Percentiles rank a stretch among this genome's conserved stretches.
Conservation (phyloP, 140 eudicot species). For the Erigeron philadelphicus region DNA sequence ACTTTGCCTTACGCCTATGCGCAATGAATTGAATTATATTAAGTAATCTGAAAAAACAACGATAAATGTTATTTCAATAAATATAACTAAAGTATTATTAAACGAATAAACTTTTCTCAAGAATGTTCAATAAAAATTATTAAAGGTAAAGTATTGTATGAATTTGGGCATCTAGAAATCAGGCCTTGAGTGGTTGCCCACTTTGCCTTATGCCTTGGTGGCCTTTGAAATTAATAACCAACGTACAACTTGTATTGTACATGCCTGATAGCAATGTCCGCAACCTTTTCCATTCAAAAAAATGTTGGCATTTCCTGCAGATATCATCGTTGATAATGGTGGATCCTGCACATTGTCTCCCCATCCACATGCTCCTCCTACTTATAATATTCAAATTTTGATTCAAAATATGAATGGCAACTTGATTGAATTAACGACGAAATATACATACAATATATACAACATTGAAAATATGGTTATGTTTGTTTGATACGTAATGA, state of each 20-base stretch:
- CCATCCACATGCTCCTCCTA: constrained; percentile 60
- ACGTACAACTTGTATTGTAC: neutral
- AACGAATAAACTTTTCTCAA: neutral
- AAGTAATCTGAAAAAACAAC: no score
- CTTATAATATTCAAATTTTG: neutral
- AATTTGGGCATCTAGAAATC: no score
- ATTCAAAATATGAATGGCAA: neutral
- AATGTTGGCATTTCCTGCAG: constrained; percentile 43
- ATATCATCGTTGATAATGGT: constrained; percentile 36
- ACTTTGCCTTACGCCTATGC: no score
- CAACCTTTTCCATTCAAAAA: constrained; percentile 36
- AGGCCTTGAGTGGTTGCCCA: no score
- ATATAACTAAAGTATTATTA: no score
- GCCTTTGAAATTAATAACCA: neutral
- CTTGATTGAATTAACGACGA: no score
- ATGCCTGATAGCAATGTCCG: constrained; percentile 41
- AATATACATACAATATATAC: no score
- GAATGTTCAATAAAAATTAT: neutral
- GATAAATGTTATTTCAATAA: no score
- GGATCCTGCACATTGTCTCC: constrained; percentile 30
- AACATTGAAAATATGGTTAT: neutral
- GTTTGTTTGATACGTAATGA: neutral
- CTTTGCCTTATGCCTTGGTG: no score
- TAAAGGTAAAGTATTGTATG: no score
- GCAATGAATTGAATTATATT: no score